These are phyloP conservation scores for Pleurostoma richardsiae DNA, from an alignment of 2,329 filamentous ascomycete species.

Conservation along the genomic window DNA sequence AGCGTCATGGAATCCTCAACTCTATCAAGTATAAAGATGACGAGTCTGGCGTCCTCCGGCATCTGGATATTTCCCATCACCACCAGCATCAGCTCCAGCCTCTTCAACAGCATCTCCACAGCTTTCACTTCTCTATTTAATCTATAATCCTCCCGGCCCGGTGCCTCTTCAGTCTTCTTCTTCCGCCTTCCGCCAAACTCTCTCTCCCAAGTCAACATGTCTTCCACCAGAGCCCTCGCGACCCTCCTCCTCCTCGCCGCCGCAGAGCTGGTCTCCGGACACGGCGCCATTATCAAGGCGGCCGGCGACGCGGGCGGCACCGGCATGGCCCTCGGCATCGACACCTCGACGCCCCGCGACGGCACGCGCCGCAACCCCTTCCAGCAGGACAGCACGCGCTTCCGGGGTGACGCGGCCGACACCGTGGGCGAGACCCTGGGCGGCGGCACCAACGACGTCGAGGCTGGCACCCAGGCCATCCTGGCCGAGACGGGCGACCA, in stretches of 20 bases:
- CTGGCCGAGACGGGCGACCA: slow-evolving; percentile 49
- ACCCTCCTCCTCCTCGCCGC: not conserved
- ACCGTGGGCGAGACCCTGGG: slow-evolving; percentile 33
- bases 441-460: slow-evolving; percentile 50
- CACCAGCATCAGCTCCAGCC: too few species aligned
- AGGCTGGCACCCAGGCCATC: slow-evolving; percentile 51
- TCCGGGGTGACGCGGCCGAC: slow-evolving; percentile 31
- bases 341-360: slow-evolving; percentile 53
- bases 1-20: too few species aligned
- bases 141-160: too few species aligned
- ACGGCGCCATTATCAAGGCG: slow-evolving; percentile 55
- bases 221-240: not conserved
- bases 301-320: slow-evolving; percentile 52
- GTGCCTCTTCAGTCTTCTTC: too few species aligned
- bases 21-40: too few species aligned
- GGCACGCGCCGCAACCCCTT: slow-evolving; percentile 56
- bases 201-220: not conserved
- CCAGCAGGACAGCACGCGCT: slow-evolving; percentile 60
- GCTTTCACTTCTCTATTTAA: too few species aligned
- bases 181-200: too few species aligned
- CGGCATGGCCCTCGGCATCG: slow-evolving; percentile 46
- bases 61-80: too few species aligned
- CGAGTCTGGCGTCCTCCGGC: too few species aligned
- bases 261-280: slow-evolving; percentile 45
- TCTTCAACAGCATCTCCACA: too few species aligned